These are phyloP conservation scores for Phytophthora chlamydospora DNA, from an alignment of 352 stramenopile genomes.

Conservation along the genomic window DNA sequence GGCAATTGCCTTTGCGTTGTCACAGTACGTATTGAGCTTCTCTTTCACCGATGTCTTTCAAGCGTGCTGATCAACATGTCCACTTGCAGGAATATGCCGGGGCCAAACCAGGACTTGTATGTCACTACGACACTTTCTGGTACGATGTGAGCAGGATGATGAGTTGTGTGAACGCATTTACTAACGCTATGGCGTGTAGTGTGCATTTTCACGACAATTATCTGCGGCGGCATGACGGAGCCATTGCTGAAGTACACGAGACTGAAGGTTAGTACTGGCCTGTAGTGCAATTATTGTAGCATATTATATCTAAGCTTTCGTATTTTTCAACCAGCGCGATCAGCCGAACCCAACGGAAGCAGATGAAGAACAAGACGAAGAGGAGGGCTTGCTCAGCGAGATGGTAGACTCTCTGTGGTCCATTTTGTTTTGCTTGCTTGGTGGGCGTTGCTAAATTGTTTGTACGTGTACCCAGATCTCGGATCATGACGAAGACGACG, in stretches of 20 bases:
- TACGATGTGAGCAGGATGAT: constrained; percentile 9
- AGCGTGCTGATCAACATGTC: too few relatives aligned
- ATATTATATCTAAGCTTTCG: neutral
- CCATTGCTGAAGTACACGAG: constrained; percentile 85
- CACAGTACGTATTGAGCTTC: constrained; percentile 50
- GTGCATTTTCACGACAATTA: constrained; percentile 97
- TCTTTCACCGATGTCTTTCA: too few relatives aligned
- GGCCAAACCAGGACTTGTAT: constrained; percentile 91
- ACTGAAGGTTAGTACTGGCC: constrained; percentile 53
- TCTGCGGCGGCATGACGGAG: constrained; percentile 93
- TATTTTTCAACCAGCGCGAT: constrained; percentile 26
- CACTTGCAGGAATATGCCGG: constrained; percentile 90
- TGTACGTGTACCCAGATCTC: constrained; percentile 32
- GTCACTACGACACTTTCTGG: constrained; percentile 73
- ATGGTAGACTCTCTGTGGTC: constrained; percentile 19
- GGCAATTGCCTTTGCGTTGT: constrained; percentile 85
- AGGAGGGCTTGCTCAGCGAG: constrained; percentile 47
- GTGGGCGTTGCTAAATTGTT: neutral
- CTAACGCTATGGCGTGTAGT: constrained; percentile 45
- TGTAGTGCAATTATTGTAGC: neutral
- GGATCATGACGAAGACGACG: constrained; percentile 46
- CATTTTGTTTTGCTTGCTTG: neutral
- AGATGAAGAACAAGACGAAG: constrained; percentile 47
- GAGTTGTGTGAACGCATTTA: neutral
- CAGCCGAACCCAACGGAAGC: constrained; percentile 6